Conservation (phyloP, 176 grass and related monocot genomes). For the Phoenix dactylifera region DNA sequence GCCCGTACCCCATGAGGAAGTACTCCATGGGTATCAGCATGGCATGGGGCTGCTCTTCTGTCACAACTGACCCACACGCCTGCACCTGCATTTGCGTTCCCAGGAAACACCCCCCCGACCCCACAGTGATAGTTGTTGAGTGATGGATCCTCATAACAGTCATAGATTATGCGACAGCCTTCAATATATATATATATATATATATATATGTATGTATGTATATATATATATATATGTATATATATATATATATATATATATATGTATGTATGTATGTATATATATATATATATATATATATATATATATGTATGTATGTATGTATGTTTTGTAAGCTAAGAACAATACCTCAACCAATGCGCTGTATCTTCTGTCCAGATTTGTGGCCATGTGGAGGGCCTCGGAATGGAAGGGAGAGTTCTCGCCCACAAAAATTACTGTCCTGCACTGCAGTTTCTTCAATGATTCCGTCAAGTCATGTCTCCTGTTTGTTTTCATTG, state of each 20-base stretch:
- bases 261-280: no score
- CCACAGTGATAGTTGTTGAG: no score
- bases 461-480: constrained; percentile 76
- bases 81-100: constrained; percentile 46
- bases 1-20: constrained; percentile 85
- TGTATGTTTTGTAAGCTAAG: no score
- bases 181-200: no score
- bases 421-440: constrained; percentile 81
- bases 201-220: no score
- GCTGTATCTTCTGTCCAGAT: constrained; percentile 80
- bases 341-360: constrained; percentile 82
- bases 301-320: no score
- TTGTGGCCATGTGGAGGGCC: constrained; percentile 80
- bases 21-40: constrained; percentile 97
- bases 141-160: no score
- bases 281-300: no score
- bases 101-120: no score
- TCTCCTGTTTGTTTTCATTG: constrained; percentile 38
- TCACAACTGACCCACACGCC: constrained; percentile 76
- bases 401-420: constrained; percentile 75
- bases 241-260: no score
- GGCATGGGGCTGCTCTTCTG: constrained; percentile 86
- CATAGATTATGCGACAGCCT: no score
- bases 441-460: constrained; percentile 76
- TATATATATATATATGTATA: no score